Percentiles rank a stretch among this genome's conserved stretches.
Evolutionary conservation across 208 protist genomes (phyloP).

Genomic region (Leishmania amazonensis): DNA sequence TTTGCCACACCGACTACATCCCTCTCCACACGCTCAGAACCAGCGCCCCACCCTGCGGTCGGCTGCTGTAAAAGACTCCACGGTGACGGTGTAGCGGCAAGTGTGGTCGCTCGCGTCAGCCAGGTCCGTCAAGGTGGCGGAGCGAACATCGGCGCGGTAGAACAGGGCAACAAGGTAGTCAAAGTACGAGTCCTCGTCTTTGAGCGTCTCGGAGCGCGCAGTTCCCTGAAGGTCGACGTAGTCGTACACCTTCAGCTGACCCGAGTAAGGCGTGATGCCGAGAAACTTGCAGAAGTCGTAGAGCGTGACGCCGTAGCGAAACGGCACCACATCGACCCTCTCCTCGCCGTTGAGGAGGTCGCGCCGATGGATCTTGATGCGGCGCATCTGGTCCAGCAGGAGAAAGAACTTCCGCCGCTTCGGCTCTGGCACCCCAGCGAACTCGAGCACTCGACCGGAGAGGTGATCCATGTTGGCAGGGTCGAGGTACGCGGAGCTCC

Average conservation of each 20-base stretch:
- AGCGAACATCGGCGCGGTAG: constrained; percentile 67
- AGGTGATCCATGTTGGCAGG: constrained; percentile 85
- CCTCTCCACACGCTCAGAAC: constrained; percentile 43
- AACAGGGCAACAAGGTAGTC: constrained; percentile 80
- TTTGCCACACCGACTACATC: too few species aligned
- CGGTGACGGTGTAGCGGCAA: constrained; percentile 78
- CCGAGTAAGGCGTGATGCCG: constrained; percentile 65
- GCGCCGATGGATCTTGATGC: constrained; percentile 69
- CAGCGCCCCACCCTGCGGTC: constrained; percentile 72
- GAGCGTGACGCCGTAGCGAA: constrained; percentile 65
- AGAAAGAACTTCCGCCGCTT: constrained; percentile 61
- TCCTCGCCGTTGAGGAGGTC: constrained; percentile 44
- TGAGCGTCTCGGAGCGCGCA: constrained; percentile 60
- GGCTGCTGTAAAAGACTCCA: constrained; percentile 70
- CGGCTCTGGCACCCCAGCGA: constrained; percentile 56
- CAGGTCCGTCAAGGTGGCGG: constrained; percentile 64
- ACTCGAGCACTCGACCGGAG: constrained; percentile 88
- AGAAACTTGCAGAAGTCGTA: constrained; percentile 79
- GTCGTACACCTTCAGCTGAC: constrained; percentile 89
- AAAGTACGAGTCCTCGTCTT: constrained; percentile 82
- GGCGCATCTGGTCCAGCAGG: constrained; percentile 81
- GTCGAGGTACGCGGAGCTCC: constrained; percentile 76
- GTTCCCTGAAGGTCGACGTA: constrained; percentile 66
- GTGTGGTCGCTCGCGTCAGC: constrained; percentile 78
- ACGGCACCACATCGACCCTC: constrained; percentile 52